Base-by-base conservation (phyloP, 495 filamentous ascomycete species). In the Xylaria cubensis region DNA sequence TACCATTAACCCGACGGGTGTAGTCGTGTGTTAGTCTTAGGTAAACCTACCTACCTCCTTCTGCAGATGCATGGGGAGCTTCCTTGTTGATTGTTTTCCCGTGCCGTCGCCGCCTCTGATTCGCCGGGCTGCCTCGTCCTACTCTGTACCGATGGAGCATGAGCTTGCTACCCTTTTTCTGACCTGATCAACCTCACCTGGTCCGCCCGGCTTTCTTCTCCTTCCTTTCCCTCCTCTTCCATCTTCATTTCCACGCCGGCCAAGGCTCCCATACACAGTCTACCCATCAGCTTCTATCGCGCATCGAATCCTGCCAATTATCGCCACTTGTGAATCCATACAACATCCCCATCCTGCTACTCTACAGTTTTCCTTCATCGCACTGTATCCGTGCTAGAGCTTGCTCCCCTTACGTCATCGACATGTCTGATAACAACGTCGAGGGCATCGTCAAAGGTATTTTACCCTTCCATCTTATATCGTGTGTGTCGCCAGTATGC, bases 381-480 rank as follows among this genome's bases (percentile, higher is more conserved):
- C 70, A 72, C 70, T 72, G 70, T 72, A 66, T 66, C 41, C 64
- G 39, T 59, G 50, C 72, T 69, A 39, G 26, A 59, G 34, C 61
- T 67, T 51, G 56, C 34, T 72, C 32, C 68, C 69, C 77, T 80
- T 83, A 85, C 83, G 84, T 83, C 83, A 85, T 86, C 77, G 79
- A 78, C 69, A 81, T 81, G 80, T 71, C 80, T 59, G 77, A 79
- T 55, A 80, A 63, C 72, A 83, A 73, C 76, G 75, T 79, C 74
- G 75, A 78, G 67, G 75, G 80, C 75, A 75, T 78, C 67, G 78
- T 82, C 56, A 81, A 85, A 83, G 83, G 84, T 85, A 79, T 21
- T 64, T 13, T 24, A 66, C 64, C 42, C 34, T 72, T 46, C 41
- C 51, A 62, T 53, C 19, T 63, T 63, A 21, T 71, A 9, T 65